phyloP scores from a whole-genome alignment of 2,329 filamentous ascomycete genomes.

The Didymosphaeria variabile region DNA sequence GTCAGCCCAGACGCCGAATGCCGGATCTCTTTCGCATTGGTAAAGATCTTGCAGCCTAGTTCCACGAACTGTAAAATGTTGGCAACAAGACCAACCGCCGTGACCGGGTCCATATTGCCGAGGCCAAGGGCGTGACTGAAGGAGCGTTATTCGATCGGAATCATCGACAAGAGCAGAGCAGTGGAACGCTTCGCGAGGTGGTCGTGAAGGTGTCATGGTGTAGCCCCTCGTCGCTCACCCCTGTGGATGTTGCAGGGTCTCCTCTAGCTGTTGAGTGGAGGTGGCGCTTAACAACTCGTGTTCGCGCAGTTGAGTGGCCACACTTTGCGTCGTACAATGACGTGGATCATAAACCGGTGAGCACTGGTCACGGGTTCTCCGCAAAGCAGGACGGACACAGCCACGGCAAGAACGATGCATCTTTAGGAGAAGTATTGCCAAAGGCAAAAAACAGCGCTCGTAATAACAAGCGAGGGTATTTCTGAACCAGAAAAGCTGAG shows the following conservation, averaged over 20 bases:
- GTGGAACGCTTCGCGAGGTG: not conserved
- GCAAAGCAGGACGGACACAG: not conserved
- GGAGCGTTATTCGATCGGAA: not conserved
- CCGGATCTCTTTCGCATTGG: constrained; percentile 14
- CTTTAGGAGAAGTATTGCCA: not conserved
- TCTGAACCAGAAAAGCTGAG: constrained; percentile 5
- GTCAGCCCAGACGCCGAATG: constrained; percentile 11
- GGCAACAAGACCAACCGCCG: constrained; percentile 11
- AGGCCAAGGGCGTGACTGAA: not conserved
- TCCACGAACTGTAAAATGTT: constrained; percentile 19
- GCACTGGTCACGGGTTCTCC: not conserved
- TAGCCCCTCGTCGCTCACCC: not conserved
- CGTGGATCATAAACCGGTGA: not conserved
- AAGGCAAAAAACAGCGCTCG: not conserved
- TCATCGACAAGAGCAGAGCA: not conserved
- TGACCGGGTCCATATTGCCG: constrained; percentile 21
- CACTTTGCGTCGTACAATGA: not conserved
- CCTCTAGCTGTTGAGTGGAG: not conserved
- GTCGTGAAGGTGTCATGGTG: not conserved
- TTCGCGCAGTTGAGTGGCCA: not conserved
- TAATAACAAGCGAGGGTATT: constrained; percentile 13
- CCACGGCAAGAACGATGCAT: not conserved
- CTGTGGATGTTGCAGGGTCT: not conserved
- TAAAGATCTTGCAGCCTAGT: constrained; percentile 11
- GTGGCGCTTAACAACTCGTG: not conserved